Evolutionary conservation across 2,329 filamentous ascomycete genomes (phyloP), one percentile per base, ranked within the genome.

Genomic region (Claviceps sp.): DNA sequence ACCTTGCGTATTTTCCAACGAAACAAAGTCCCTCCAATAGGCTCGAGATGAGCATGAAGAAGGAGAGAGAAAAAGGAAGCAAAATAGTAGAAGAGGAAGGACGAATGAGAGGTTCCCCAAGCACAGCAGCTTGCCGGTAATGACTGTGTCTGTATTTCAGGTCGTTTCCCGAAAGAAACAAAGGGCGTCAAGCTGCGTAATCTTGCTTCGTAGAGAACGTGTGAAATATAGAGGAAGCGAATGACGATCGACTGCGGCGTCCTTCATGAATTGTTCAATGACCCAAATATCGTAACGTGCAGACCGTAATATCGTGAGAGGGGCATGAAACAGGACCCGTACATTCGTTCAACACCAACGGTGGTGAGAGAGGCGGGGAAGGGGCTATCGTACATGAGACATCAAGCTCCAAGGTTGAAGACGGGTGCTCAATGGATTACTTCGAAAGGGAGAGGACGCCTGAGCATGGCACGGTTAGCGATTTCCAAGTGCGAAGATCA

Each of bases 371-470:
- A 34, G 50, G 51, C 37, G 45, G 38, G 44, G 52, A 52, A 40
- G 50, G 55, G 44, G 54, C 52, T 59, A 58, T 61, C 54, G 56
- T 59, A 61, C 58, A 58, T 53, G 54, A 44, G 56, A 50, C 43
- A 40, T 54, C 48, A 37, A 48, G 47, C 50, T 52, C 49, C 34
- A 51, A 52, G 26, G 50, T 45, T 42, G 44, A 22, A 34, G 30
- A 11, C 37, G 37, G 16, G 42, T 38, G 53, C 50, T 61, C 65
- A 76, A 67, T 77, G 73, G 51, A 85, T 85, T 55, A 86, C 79
- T 66, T 90, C 85, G 69, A 88, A 93, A 71, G 91, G 89, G 63
- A 93, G 83, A 51, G 86, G 86, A 60, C 87, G 84, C 73, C 87
- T 93, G 20, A 6, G 41, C n/a, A 26, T 3, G 41, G 7, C 40